These are phyloP conservation scores for Trametes gibbosa DNA, from an alignment of 768 basidiomycete species.

Conservation along the genomic window DNA sequence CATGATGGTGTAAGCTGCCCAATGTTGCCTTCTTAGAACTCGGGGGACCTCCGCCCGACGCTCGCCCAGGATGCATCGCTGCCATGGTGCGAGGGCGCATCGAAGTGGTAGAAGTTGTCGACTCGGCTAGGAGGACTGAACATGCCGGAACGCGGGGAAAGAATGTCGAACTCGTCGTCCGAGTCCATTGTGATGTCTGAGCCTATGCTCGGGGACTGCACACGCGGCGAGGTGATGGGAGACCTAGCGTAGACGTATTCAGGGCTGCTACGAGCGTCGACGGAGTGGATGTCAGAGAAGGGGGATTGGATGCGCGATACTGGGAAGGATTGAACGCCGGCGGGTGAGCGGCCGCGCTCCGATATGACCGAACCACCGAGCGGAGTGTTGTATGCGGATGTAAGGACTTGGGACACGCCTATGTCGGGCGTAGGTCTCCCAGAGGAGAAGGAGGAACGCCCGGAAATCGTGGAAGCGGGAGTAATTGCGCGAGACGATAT, in stretches of 20 bases:
- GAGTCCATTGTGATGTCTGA: constrained; percentile 19
- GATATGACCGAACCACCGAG: constrained; percentile 11
- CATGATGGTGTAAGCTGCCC: background rate
- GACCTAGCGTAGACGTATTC: constrained; percentile 4
- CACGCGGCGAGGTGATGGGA: constrained; percentile 11
- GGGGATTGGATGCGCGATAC: constrained; percentile 19
- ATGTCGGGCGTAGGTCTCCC: constrained; percentile 5
- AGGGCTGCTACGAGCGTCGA: constrained; percentile 13
- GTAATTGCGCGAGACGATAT: constrained; percentile 14
- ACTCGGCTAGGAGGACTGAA: constrained; percentile 23
- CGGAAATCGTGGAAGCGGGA: constrained; percentile 6
- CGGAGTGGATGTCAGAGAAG: constrained; percentile 23
- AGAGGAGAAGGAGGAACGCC: background rate
- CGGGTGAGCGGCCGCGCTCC: constrained; percentile 2
- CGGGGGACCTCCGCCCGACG: constrained; percentile 26
- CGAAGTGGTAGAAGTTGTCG: constrained; percentile 17
- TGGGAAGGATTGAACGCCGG: constrained; percentile 1
- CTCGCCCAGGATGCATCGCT: constrained; percentile 27
- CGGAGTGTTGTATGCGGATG: constrained; percentile 22
- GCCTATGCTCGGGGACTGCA: constrained; percentile 18
- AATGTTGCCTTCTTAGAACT: constrained; percentile 6
- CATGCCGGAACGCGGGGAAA: constrained; percentile 27
- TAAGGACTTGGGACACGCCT: constrained; percentile 2
- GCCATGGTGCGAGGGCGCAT: constrained; percentile 14
- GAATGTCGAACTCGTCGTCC: constrained; percentile 24